Evolutionary conservation across 148 eudicot species (phyloP), one percentile per base, ranked within the genome.

Genomic region (Arctostaphylos glauca): DNA sequence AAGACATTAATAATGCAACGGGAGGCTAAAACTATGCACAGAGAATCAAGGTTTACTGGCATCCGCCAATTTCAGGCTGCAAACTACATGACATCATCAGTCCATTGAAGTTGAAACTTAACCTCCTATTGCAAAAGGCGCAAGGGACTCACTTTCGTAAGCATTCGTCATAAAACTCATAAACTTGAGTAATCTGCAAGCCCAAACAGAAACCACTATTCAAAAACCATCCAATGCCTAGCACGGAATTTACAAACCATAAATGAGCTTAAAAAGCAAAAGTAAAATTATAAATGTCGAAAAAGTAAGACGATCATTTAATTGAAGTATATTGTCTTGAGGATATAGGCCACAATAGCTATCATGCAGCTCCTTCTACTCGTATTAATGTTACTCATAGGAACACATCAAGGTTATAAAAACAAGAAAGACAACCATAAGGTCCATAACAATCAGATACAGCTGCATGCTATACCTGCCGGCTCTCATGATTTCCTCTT

Each of bases 161-260:
- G 92, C 99, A 96, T 89, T 96, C 99, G 80, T 96, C 99, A 84
- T 96, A 96, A 84, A 96, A 96, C 58, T 98, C 99, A 87, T 96
- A 96, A 55, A 96, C 99, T 89, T 96, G 99, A 89, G 99, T 96
- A 73, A 96, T 96, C 99, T 96, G 99, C 86, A 87, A 77, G 0
- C 60, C 21, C 70, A 84, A 60, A 79, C 60, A 82, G 13, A 76
- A 23, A 68, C 49, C 41, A 46, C 23, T 86, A 50, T 88, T 85
- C 75, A 80, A 80, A 79, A 81, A 82, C 23, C 76, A 81, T 59
- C 49, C 38, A 81, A 18, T 68, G n/a, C 23, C 38, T 9, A 43
- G 47, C 8, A 23, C n/a, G 48, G 58, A 79, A 64, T 5, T 16
- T 54, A 25, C 38, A 62, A 44, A 66, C 0, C 70, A 58, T 7